Evolutionary conservation across 1,139 yeast genomes (phyloP).

Genomic region (Yamadazyma aaseri): DNA sequence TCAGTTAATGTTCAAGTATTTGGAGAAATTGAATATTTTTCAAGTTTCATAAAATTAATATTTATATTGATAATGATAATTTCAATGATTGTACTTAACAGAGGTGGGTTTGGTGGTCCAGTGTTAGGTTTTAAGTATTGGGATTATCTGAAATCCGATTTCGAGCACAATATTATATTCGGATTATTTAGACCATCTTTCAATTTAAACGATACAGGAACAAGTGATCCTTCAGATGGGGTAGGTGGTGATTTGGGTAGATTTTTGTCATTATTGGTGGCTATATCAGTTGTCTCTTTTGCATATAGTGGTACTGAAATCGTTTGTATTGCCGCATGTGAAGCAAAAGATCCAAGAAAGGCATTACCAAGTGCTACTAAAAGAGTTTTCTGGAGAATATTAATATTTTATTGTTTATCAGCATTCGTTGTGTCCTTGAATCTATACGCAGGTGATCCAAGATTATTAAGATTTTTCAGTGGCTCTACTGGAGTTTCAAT

Average conservation of each 20-base stretch:
- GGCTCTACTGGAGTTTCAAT: slow-evolving; percentile 32
- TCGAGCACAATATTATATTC: slow-evolving; percentile 49
- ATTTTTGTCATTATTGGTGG: slow-evolving; percentile 61
- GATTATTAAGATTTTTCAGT: slow-evolving; percentile 54
- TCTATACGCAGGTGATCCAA: slow-evolving; percentile 73
- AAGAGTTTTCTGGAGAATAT: slow-evolving; percentile 70
- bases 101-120: slow-evolving; percentile 47
- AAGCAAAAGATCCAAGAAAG: slow-evolving; percentile 76
- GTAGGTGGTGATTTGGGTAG: slow-evolving; percentile 66
- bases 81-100: slow-evolving; percentile 61
- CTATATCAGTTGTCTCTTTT: slow-evolving; percentile 64
- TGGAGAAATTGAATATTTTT: slow-evolving; percentile 71
- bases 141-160: slow-evolving; percentile 52
- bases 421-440: slow-evolving; percentile 72
- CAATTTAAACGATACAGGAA: slow-evolving; percentile 55
- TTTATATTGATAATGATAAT: slow-evolving; percentile 56
- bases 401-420: slow-evolving; percentile 65
- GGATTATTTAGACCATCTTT: slow-evolving; percentile 75
- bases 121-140: slow-evolving; percentile 67
- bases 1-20: slow-evolving; percentile 67
- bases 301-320: slow-evolving; percentile 82
- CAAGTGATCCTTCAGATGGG: slow-evolving; percentile 43
- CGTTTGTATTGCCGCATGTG: slow-evolving; percentile 84
- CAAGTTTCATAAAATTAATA: slow-evolving; percentile 60
- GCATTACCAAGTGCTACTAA: slow-evolving; percentile 78